Percentiles rank a stretch among this genome's conserved stretches.
These are phyloP conservation scores for Corniculantispora saksenae DNA, from an alignment of 2,329 filamentous ascomycete species.

Conservation along the genomic window DNA sequence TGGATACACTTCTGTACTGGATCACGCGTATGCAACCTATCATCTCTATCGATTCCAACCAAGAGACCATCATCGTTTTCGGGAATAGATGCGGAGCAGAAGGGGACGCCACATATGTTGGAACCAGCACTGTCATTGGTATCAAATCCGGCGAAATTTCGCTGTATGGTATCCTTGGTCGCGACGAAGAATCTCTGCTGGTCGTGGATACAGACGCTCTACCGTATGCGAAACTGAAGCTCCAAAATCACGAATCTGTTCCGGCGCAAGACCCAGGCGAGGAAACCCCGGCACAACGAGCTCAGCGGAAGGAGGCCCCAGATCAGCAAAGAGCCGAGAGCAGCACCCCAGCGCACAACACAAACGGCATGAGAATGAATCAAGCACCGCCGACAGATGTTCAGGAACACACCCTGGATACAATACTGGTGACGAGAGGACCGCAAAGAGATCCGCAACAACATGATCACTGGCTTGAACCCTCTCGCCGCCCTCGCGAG, in stretches of 20 bases:
- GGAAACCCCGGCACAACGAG: not conserved
- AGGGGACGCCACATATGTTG: slow-evolving; percentile 67
- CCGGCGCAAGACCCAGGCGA: not conserved
- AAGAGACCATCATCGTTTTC: slow-evolving; percentile 69
- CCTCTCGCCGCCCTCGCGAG: slow-evolving; percentile 7
- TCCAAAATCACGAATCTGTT: not conserved
- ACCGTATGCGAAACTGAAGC: slow-evolving; percentile 46
- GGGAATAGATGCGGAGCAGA: slow-evolving; percentile 72
- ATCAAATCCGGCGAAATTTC: slow-evolving; percentile 65
- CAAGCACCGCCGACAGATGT: not conserved
- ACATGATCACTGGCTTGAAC: not conserved
- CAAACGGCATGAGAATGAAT: not conserved
- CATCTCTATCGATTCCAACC: slow-evolving; percentile 49
- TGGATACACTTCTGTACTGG: slow-evolving; percentile 77
- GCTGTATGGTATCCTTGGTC: slow-evolving; percentile 70
- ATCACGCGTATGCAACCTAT: slow-evolving; percentile 68
- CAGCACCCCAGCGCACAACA: not conserved
- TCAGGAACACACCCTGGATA: not conserved
- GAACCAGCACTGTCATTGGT: slow-evolving; percentile 70
- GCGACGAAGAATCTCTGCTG: slow-evolving; percentile 66
- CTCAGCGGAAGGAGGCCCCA: not conserved
- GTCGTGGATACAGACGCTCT: slow-evolving; percentile 62
- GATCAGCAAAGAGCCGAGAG: not conserved
- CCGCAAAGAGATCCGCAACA: not conserved
- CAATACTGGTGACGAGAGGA: not conserved